Evolutionary conservation across 164 flowering plant species (phyloP), one percentile per base, ranked within the genome.

Genomic region (Vitis amurensis): DNA sequence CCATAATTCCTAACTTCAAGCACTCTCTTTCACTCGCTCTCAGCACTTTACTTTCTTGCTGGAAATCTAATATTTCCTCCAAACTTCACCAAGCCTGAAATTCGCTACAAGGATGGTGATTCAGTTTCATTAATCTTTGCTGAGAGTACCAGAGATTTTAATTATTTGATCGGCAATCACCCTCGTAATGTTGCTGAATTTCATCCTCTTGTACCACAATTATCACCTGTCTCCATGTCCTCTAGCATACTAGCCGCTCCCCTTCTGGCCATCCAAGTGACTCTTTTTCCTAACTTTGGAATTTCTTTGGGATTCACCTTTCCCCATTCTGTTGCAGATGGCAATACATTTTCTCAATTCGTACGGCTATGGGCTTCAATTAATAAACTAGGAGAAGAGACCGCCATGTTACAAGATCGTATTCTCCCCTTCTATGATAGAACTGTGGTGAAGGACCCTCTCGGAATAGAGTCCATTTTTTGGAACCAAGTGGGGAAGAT

Each of bases 21-120:
- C 49, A 59, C 61, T 83, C 89, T 9, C 85, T n/a, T n/a, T n/a
- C n/a, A n/a, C n/a, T n/a, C n/a, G n/a, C n/a, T n/a, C n/a, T n/a
- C n/a, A n/a, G n/a, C n/a, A n/a, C n/a, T 87, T 29, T 82, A 61
- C 63, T 83, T 87, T 1, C 62, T 82, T n/a, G 82, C 84, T 23
- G 84, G 81, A 4, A 76, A 64, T 11, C 55, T 84, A 9, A 48
- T 74, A 6, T 58, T 49, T 49, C 78, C 80, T 5, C 72, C 76
- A 2, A 64, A 76, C 11, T 71, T 78, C 19, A 58, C 23, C 9
- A 66, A 70, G 11, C 81, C 80, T 65, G 53, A 47, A 11, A 56
- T 84, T 50, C 48, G 71, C 52, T 83, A 69, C 78, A 15, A 8
- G 31, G 71, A 72, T 1, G 82, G 81, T 8, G 83, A 84, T 61